Conservation (phyloP, 768 basidiomycete species). For the Mrakia frigida region DNA sequence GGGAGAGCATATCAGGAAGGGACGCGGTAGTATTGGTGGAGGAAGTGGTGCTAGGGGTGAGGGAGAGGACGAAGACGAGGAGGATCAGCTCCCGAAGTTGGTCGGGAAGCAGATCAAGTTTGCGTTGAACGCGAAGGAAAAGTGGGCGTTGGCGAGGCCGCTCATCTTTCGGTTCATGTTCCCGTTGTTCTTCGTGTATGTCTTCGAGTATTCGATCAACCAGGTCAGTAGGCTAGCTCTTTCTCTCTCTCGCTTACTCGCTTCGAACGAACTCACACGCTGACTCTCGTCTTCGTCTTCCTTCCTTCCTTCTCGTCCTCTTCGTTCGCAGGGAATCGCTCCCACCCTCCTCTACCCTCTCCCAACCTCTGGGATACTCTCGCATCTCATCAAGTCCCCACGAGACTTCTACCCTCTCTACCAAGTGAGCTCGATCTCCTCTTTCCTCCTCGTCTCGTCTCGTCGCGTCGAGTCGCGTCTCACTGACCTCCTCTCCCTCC, state of each 20-base stretch:
- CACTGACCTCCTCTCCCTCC: neutral
- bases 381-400: slow-evolving; percentile 71
- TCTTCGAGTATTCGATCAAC: slow-evolving; percentile 87
- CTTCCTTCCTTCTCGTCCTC: neutral
- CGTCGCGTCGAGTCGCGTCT: no score
- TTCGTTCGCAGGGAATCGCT: slow-evolving; percentile 62
- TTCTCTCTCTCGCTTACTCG: no score
- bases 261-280: no score
- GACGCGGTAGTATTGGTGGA: no score
- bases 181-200: slow-evolving; percentile 63
- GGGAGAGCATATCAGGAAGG: neutral
- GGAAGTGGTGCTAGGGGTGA: neutral
- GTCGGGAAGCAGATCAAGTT: slow-evolving; percentile 42
- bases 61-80: slow-evolving; percentile 45
- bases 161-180: slow-evolving; percentile 65
- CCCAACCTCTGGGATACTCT: slow-evolving; percentile 61
- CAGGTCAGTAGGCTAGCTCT: no score
- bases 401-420: slow-evolving; percentile 94
- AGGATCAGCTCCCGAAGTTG: neutral
- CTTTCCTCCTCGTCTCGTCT: slow-evolving; percentile 65
- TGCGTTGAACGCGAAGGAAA: slow-evolving; percentile 62
- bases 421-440: slow-evolving; percentile 57
- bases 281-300: neutral
- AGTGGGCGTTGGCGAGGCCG: slow-evolving; percentile 74
- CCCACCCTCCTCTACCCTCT: slow-evolving; percentile 86